Conservation (phyloP, 2,329 filamentous ascomycete species). For the Fusarium udum region DNA sequence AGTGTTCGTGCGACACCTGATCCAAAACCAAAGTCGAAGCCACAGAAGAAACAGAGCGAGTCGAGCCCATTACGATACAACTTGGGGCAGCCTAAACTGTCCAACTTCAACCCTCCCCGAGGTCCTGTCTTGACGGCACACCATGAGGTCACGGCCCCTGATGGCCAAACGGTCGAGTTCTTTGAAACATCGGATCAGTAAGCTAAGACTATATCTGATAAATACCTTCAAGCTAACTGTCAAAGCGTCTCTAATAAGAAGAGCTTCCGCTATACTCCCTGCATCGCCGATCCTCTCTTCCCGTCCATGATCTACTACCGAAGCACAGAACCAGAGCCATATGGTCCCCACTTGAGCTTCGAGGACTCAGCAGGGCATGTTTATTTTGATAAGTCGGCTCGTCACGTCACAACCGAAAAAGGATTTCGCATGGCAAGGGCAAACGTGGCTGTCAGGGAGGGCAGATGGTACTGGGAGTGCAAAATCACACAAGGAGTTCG, state of each 20-base stretch:
- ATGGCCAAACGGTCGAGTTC: conserved; percentile 65
- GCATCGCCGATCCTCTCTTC: conserved; percentile 88
- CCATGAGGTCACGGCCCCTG: conserved; percentile 60
- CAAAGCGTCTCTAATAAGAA: conserved; percentile 70
- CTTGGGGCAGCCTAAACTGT: conserved; percentile 68
- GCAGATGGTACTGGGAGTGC: conserved; percentile 93
- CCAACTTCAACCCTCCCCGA: conserved; percentile 69
- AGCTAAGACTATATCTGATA: conserved; percentile 41
- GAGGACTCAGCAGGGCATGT: conserved; percentile 90
- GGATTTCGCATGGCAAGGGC: conserved; percentile 91
- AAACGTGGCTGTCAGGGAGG: conserved; percentile 90
- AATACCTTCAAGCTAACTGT: conserved; percentile 1
- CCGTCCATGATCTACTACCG: conserved; percentile 89
- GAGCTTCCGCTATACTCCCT: conserved; percentile 88
- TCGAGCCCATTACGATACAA: conserved; percentile 68
- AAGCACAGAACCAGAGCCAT: conserved; percentile 85
- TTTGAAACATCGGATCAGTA: conserved; percentile 73
- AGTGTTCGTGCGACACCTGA: conserved; percentile 67
- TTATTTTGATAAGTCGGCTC: conserved; percentile 79
- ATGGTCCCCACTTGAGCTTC: conserved; percentile 85
- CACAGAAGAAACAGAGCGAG: conserved; percentile 53
- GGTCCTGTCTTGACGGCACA: conserved; percentile 66
- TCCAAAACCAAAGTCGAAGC: conserved; percentile 53
- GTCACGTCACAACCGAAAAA: conserved; percentile 86
- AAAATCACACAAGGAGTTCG: conserved; percentile 81